Evolutionary conservation across 139 green algal species (phyloP), one percentile per base, ranked within the genome.

Genomic region (Parachlorella kessleri): DNA sequence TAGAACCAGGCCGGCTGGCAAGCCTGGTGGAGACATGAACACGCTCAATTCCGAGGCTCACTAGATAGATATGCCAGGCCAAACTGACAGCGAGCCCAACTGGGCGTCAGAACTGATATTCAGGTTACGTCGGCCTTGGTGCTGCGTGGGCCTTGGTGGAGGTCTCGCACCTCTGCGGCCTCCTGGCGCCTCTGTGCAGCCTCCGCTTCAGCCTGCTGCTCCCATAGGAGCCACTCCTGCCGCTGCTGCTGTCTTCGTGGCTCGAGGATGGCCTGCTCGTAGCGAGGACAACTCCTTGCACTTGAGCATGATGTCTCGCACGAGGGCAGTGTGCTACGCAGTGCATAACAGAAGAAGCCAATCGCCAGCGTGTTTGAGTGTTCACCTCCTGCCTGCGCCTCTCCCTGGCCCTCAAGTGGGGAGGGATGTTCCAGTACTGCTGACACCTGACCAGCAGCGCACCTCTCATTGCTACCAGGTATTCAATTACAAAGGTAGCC

Each of bases 201-300:
- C 55, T 85, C 81, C 5, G 26, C 24, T 40, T 54, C 66, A 5
- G 41, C 53, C 59, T 82, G 67, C 36, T 68, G 10, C 66, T 85
- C 81, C 81, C 81, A 85, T 32, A 72, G 38, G 4, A 18, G 35
- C 75, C 81, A 85, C 30, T 82, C 41, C 33, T 77, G 37, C 66
- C 54, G 75, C 14, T 37, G 54, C 36, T 78, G 28, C 0, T 81
- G 32, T 28, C 36, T 10, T n/a, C 36, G 28, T 38, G 8, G 24
- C 23, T 54, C 42, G n/a, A 72, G 37, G 5, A 33, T 21, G 18
- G 55, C 73, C 73, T 79, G 73, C 38, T n/a, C n/a, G n/a, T n/a
- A 65, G 33, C 2, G 41, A 38, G 2, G 7, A 24, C 6, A 36
- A 24, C 21, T 26, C 14, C 65, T 2, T 3, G 42, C 10, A 18